These are phyloP conservation scores for Saturnispora halmiae DNA, from an alignment of 805 yeast genomes.

Conservation along the genomic window DNA sequence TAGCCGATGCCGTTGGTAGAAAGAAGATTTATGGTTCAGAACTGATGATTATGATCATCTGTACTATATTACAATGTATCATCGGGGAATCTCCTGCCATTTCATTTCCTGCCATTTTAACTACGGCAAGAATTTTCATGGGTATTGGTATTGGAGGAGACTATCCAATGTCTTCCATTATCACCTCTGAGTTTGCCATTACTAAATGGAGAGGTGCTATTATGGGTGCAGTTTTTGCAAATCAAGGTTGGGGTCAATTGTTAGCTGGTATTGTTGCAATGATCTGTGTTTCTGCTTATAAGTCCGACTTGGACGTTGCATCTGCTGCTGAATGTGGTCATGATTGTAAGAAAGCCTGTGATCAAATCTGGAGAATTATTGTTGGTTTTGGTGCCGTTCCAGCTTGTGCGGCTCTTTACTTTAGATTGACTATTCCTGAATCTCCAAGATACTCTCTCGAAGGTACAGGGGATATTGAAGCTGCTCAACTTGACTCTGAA, in stretches of 20 bases:
- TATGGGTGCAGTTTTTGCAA: slow-evolving; percentile 93
- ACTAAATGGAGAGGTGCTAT: slow-evolving; percentile 98
- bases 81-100: slow-evolving; percentile 66
- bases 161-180: slow-evolving; percentile 88
- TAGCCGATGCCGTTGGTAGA: slow-evolving; percentile 80
- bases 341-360: slow-evolving; percentile 68
- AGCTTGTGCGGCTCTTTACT: slow-evolving; percentile 75
- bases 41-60: slow-evolving; percentile 72
- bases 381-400: slow-evolving; percentile 89
- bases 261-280: slow-evolving; percentile 79
- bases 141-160: slow-evolving; percentile 98
- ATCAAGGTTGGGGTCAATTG: slow-evolving; percentile 95
- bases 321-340: slow-evolving; percentile 55
- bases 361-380: slow-evolving; percentile 90
- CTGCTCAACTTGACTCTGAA: slow-evolving; percentile 41
- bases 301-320: slow-evolving; percentile 46
- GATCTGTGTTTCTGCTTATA: slow-evolving; percentile 68
- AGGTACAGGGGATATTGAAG: slow-evolving; percentile 47
- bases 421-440: slow-evolving; percentile 89
- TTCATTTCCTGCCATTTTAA: slow-evolving; percentile 62
- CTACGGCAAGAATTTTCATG: slow-evolving; percentile 75
- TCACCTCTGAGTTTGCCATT: slow-evolving; percentile 85
- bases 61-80: slow-evolving; percentile 70
- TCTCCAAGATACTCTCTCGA: slow-evolving; percentile 87
- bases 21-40: slow-evolving; percentile 82